Conservation (phyloP, 2,329 filamentous ascomycete genomes). For the Verticillium albo-atrum region DNA sequence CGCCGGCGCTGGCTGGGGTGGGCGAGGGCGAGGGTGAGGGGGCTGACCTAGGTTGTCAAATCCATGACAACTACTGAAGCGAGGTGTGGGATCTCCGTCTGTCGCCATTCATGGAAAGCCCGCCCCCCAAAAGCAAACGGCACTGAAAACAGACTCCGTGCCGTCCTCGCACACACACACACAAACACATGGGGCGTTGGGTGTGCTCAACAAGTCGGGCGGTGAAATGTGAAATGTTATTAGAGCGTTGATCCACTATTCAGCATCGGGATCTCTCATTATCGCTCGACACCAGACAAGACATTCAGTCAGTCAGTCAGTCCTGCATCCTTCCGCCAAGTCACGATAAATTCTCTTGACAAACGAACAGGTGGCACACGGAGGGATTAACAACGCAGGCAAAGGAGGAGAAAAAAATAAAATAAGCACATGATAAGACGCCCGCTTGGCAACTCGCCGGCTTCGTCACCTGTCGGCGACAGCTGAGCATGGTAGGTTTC, state of each 20-base stretch:
- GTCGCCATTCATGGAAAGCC: neutral
- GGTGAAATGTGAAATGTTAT: no score
- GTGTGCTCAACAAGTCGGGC: neutral
- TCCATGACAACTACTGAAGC: neutral
- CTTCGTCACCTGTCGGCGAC: neutral
- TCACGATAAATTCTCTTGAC: no score
- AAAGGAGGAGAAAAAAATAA: neutral
- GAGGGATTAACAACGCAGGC: neutral
- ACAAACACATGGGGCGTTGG: neutral
- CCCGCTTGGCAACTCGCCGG: neutral
- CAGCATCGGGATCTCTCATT: no score
- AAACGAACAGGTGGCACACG: neutral
- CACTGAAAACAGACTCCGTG: neutral
- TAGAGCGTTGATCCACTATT: no score
- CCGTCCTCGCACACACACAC: neutral
- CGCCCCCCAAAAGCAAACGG: neutral
- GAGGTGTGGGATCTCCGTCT: neutral
- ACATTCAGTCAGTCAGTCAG: no score
- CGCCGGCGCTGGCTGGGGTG: neutral
- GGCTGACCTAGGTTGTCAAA: neutral
- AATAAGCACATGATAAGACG: neutral
- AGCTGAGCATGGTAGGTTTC: neutral
- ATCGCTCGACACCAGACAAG: no score
- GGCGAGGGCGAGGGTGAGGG: neutral
- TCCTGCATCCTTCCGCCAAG: no score